Evolutionary conservation across 164 flowering plant species (phyloP), one percentile per base, ranked within the genome.

Genomic region (Cinnamomum chago): DNA sequence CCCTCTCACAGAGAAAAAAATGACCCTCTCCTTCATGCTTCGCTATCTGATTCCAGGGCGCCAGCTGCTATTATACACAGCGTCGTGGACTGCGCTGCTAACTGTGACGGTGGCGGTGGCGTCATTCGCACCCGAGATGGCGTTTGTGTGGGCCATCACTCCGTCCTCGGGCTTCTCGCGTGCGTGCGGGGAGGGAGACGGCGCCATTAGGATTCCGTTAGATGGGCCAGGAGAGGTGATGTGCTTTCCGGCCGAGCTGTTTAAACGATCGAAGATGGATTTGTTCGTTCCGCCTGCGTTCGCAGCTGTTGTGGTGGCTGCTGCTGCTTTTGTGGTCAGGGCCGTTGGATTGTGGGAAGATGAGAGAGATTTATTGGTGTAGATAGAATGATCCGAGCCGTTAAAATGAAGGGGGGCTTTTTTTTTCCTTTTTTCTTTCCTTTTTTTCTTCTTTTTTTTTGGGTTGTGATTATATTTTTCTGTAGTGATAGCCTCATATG

Each of bases 271-370:
- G 20, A 73, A 58, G 60, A 40, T 85, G 51, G 96, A 91, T 74
- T 23, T 82, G 58, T n/a, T 91, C 14, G 89, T 90, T 13, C 93
- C 96, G 12, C 90, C 90, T 9, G 64, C 86, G 62, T 91, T 91
- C 30, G 91, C 93, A 2, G 93, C 92, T 5, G 77, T 84, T 0
- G 78, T 86, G 10, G 93, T 91, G 7, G 86, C 84, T 17, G 80
- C 80, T 11, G 86, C 92, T 12, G 90, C 92, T 69, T 84, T 74
- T 35, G 73, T 84, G 2, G 88, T 89, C 13, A 81, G 86, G 25
- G 89, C 91, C 58, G 3, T 90, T 52, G 84, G 82, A 30, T 74
- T 85, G 64, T 84, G 84, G 85, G 89, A 86, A 55, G 73, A 70
- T 73, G 70, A 66, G 1, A 27, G 51, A 9, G 51, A 30, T 20